These are phyloP conservation scores for Kernera saxatilis DNA, from an alignment of 345 rosid species.

Conservation along the genomic window DNA sequence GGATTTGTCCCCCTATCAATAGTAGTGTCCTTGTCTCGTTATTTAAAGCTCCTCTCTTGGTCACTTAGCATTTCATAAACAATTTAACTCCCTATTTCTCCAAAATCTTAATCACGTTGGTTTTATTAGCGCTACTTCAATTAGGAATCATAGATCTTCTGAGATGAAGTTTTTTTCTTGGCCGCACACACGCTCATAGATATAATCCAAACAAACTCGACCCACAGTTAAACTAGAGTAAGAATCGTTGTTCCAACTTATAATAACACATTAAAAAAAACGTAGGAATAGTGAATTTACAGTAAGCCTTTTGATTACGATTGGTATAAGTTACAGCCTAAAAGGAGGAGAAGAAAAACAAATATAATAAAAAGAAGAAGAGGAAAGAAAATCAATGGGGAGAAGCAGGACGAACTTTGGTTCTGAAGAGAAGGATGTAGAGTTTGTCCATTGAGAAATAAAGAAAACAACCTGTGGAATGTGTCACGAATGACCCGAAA, in stretches of 20 bases:
- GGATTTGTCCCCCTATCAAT: neutral
- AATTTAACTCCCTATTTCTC: neutral
- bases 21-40: neutral
- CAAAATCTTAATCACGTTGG: neutral
- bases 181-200: neutral
- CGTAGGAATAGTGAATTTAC: slow-evolving; percentile 3
- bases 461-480: slow-evolving; percentile 74
- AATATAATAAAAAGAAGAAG: neutral
- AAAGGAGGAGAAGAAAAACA: neutral
- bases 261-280: neutral
- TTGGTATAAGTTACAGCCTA: slow-evolving; percentile 19
- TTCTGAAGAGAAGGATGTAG: slow-evolving; percentile 59
- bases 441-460: slow-evolving; percentile 81
- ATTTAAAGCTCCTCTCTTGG: neutral
- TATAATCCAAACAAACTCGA: neutral
- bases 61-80: neutral
- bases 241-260: neutral
- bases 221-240: neutral
- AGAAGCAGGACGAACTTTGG: slow-evolving; percentile 47
- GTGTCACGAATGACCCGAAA: slow-evolving; percentile 87
- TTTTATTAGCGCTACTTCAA: neutral
- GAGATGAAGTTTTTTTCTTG: neutral
- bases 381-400: slow-evolving; percentile 6
- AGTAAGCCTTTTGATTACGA: slow-evolving; percentile 21
- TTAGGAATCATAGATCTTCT: neutral